Evolutionary conservation across 495 filamentous ascomycete species (phyloP).

Genomic region (Chaetomidium leptoderma): DNA sequence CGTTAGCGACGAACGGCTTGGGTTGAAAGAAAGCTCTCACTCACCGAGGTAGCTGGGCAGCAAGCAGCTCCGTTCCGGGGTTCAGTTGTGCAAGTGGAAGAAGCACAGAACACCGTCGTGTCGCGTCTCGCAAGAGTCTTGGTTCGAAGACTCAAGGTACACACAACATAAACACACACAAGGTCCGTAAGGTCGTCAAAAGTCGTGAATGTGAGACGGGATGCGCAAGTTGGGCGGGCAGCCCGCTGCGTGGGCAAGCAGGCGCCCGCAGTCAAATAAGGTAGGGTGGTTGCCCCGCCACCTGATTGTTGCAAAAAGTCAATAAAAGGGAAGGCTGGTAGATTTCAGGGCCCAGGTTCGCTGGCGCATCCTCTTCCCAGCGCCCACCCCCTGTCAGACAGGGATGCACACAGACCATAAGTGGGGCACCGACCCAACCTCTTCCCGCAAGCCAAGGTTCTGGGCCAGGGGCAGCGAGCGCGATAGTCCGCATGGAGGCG

Average conservation of each 20-base stretch:
- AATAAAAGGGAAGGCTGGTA: conserved; percentile 45
- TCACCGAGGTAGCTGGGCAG: conserved; percentile 5
- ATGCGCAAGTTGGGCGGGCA: conserved; percentile 4
- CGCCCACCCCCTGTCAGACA: neutral
- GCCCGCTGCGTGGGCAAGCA: conserved; percentile 7
- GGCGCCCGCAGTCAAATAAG: conserved; percentile 18
- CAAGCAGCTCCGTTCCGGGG: too few species aligned
- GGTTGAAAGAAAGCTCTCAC: neutral
- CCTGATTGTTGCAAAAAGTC: conserved; percentile 30
- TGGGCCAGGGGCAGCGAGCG: too few species aligned
- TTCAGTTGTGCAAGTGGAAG: conserved; percentile 3
- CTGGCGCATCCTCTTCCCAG: neutral
- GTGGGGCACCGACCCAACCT: neutral
- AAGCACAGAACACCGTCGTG: neutral
- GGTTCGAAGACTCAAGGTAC: neutral
- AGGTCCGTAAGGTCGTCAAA: conserved; percentile 1
- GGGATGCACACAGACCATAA: neutral
- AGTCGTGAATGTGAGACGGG: neutral
- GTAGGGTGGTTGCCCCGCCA: conserved; percentile 42
- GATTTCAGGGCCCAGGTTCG: neutral
- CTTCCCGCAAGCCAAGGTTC: neutral
- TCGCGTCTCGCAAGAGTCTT: neutral
- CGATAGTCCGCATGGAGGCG: too few species aligned
- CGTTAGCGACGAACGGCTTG: conserved; percentile 7
- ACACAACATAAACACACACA: neutral